Base-by-base conservation (phyloP, 176 grass and related monocot species). In the Lolium multiflorum region DNA sequence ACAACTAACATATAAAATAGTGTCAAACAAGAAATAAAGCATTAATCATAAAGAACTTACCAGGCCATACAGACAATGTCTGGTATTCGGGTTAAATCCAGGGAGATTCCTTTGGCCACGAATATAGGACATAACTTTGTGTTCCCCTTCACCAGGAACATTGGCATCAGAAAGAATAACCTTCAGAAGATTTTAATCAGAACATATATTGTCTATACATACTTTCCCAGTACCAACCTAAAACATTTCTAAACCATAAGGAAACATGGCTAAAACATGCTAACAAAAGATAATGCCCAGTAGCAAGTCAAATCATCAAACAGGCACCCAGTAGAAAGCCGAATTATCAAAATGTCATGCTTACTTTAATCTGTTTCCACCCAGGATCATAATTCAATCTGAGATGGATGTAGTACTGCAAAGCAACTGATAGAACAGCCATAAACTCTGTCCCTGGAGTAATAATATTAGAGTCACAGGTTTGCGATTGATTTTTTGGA, bases 81-180 rank as follows among this genome's bases (percentile, higher is more conserved):
- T 92, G 38, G 97, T 99, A 89, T 99, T 99, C 67, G 94, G 92
- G 77, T 96, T 87, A 87, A 91, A 91, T 80, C 94, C 94, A 89
- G 89, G 83, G 4, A 94, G 76, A 81, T 96, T 99, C 70, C 97
- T 88, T 73, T 99, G 94, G 12, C 91, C 90, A 62, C 97, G 92
- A 92, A 99, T 91, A 48, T 99, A 99, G 14, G 97, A 99, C 94
- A 99, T 99, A 71, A 99, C 94, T 96, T 99, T 99, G 80, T 99
- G 97, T 82, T 99, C 97, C 82, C 97, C 97, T 99, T 99, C 97
- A 88, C 97, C 97, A 89, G 97, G 94, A 94, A 92, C 97, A 99
- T 99, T 99, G 70, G 97, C 97, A 94, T 99, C 97, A 94, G 97
- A 99, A 58, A 99, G 91, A 66, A 99, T 91, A 91, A 99, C 97